Evolutionary conservation across 176 grass and related monocot genomes (phyloP), one percentile per base, ranked within the genome.

Genomic region (Coix lacrymajobi): DNA sequence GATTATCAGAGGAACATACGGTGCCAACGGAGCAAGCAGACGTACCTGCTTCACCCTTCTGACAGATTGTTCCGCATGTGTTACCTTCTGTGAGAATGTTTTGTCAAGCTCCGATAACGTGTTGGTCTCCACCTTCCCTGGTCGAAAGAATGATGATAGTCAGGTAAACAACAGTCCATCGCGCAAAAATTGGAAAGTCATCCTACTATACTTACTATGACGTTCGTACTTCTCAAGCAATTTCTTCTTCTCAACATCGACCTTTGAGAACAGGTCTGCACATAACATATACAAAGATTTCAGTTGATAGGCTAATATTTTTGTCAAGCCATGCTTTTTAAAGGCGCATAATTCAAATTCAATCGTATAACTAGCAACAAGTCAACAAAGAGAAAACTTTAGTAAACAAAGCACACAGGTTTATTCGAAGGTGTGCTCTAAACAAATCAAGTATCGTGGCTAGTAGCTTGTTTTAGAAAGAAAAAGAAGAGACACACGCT

Each of bases 241-340:
- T 65, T 89, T 89, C 76, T 88, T 78, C 79, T 95, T 98, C 80
- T 98, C 95, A 81, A 88, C 84, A 90, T 95, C 88, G 77, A 85
- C 79, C 89, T 98, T 87, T 22, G 79, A 86, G 75, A 91, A 93
- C 77, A 98, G 45, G 7, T 93, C 92, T 97, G 86, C 77, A 78
- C 15, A 83, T 33, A 78, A 41, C 48, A 44, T 79, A 61, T 74
- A 66, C 39, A 82, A 24, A 63, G 12, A 68, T n/a, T 46, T 86
- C 31, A 74, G 66, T 7, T 62, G 5, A 30, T 54, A 88, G 13
- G 8, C 29, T 38, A 66, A 30, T 81, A 41, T 73, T n/a, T 45
- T 32, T 30, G 51, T 44, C 64, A 58, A 68, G 19, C 77, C 43
- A 79, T 75, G 17, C 26, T 22, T 43, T 79, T n/a, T 33, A 54